Evolutionary conservation across 768 basidiomycete species (phyloP), one percentile per base, ranked within the genome.

Genomic region (Boletus sp.): DNA sequence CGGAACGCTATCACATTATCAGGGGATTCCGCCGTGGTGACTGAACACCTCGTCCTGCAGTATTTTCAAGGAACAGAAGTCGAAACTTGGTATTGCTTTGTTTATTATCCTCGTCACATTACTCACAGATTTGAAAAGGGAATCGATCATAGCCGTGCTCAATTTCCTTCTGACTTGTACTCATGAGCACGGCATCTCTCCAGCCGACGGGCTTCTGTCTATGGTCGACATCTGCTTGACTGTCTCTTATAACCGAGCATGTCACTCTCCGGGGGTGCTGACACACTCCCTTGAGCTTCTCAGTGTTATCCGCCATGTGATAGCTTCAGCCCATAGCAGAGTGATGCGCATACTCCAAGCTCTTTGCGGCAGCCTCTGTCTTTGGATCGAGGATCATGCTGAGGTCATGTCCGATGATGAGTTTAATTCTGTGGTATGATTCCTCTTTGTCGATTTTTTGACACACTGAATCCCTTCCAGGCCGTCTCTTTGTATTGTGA

Each of bases 361-460:
- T 11, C 67, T 82, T 29, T 73, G 75, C 24, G 64, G 72, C 35
- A 67, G 80, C 20, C 60, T 85, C 5, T 73, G 71, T 52, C 60
- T 70, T 32, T 87, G 86, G 86, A 78, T 87, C 20, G 74, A 73
- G 42, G 85, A 86, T 56, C 74, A 74, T 37, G 44, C 60, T 0
- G 69, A 73, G 24, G 56, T 74, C 15, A 70, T 87, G 48, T 61
- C 71, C 3, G 74, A 76, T 5, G 63, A 73, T 7, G 78, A 83
- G 32, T 80, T 82, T 53, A 79, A 78, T 50, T 67, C 73, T 47
- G 58, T 81, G 56, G 86, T 86, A 66, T 40, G 79, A 65, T 28
- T 15, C 62, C 6, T 58, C 57, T 10, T 59, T 49, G 12, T 45
- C 32, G 2, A 41, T 9, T 18, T 47, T 48, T 33, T 20, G 41